A percentile compares a stretch with the other conserved stretches of the same genome.
Conservation (phyloP, 768 basidiomycete genomes). For the Auricularia cornea region DNA sequence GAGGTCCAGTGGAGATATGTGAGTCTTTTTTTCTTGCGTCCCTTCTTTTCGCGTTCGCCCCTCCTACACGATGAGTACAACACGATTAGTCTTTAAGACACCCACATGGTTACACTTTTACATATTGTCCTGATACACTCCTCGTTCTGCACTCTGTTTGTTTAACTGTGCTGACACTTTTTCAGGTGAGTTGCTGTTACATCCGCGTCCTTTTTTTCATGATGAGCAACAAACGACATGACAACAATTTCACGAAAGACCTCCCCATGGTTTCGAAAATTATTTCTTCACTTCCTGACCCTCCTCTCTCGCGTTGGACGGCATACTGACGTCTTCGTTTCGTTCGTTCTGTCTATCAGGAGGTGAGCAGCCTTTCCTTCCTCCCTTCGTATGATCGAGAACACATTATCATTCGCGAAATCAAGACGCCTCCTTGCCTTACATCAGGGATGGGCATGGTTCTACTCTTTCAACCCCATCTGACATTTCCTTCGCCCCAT, state of each 20-base stretch:
- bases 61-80: slow-evolving; percentile 48
- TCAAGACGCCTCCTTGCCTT: background rate
- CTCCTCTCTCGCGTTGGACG: background rate
- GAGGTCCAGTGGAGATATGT: slow-evolving; percentile 70
- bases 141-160: slow-evolving; percentile 4
- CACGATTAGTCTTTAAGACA: slow-evolving; percentile 97
- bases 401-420: background rate
- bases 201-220: slow-evolving; percentile 10
- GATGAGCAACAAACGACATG: slow-evolving; percentile 9
- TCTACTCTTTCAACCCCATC: background rate
- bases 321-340: background rate
- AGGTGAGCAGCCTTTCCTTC: background rate
- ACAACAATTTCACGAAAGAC: slow-evolving; percentile 43
- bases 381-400: background rate
- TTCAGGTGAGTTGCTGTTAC: slow-evolving; percentile 1
- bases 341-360: background rate
- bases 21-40: slow-evolving; percentile 25
- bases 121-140: slow-evolving; percentile 34
- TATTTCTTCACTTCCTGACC: slow-evolving; percentile 57
- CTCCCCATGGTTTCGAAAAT: slow-evolving; percentile 44
- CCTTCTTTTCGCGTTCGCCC: slow-evolving; percentile 1
- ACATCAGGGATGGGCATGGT: background rate
- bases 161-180: slow-evolving; percentile 1
- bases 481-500: background rate
- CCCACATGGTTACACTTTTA: slow-evolving; percentile 52